These are phyloP conservation scores for Calonectria hongkongensis DNA, from an alignment of 2,329 filamentous ascomycete species.

Conservation along the genomic window DNA sequence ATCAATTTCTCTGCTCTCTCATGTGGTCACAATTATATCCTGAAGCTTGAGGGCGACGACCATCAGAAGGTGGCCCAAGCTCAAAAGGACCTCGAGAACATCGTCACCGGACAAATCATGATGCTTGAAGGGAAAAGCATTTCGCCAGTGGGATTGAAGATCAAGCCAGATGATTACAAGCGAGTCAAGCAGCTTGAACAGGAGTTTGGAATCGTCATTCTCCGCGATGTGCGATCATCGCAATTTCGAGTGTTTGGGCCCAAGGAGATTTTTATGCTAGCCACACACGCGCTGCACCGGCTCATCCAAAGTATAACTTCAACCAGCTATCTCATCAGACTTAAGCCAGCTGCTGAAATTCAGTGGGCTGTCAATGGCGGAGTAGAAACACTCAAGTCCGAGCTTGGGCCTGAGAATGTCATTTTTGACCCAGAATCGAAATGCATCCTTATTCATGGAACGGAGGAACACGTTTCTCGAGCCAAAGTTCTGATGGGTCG, in stretches of 20 bases:
- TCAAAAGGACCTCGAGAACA: constrained; percentile 27
- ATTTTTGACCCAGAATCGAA: not conserved
- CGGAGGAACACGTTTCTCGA: not conserved
- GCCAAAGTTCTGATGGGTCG: not conserved
- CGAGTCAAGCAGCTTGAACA: constrained; percentile 30
- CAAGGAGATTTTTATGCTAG: not conserved
- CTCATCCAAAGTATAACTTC: not conserved
- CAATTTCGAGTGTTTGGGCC: constrained; percentile 40
- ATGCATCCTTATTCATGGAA: constrained; percentile 1
- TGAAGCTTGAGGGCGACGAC: constrained; percentile 41
- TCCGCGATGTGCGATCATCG: constrained; percentile 23
- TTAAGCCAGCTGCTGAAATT: not conserved
- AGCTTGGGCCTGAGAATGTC: not conserved
- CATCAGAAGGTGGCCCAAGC: constrained; percentile 26
- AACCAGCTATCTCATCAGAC: not conserved
- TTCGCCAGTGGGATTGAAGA: constrained; percentile 29
- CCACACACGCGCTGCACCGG: not conserved
- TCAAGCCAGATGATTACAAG: not conserved
- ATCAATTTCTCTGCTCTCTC: not conserved
- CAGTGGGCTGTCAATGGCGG: not conserved
- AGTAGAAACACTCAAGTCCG: not conserved
- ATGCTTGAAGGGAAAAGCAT: constrained; percentile 26
- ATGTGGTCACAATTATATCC: constrained; percentile 45
- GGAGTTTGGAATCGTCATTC: constrained; percentile 33
- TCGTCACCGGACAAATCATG: constrained; percentile 36